Evolutionary conservation across 1,284 basidiomycete genomes (phyloP).

Genomic region (Violaceomyces palustris): DNA sequence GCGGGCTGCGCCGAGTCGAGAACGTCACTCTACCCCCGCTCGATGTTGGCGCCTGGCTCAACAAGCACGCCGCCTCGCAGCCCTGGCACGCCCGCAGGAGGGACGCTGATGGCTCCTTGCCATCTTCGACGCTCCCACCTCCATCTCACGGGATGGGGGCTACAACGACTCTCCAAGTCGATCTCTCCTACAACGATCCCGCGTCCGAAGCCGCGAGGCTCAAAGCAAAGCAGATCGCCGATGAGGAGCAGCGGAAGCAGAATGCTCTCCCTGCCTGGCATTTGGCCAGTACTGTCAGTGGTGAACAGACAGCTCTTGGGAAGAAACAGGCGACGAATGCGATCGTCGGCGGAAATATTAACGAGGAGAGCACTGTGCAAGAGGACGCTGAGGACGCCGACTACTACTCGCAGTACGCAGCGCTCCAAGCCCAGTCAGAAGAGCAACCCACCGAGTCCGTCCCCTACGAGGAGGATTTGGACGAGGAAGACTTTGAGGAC

Average conservation of each 20-base stretch:
- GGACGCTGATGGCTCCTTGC: constrained; percentile 5
- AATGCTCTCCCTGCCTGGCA: constrained; percentile 91
- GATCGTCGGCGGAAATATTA: constrained; percentile 11
- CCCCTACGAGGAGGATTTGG: constrained; percentile 8
- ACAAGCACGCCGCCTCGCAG: constrained; percentile 37
- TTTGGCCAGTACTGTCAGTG: constrained; percentile 86
- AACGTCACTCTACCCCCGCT: constrained; percentile 64
- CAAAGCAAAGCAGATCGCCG: constrained; percentile 39
- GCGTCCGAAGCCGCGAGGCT: constrained; percentile 55
- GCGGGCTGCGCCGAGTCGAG: constrained; percentile 81
- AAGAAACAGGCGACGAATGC: constrained; percentile 24
- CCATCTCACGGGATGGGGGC: constrained; percentile 19
- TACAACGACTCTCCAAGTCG: constrained; percentile 32
- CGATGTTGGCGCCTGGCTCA: constrained; percentile 61
- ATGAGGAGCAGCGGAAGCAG: constrained; percentile 61
- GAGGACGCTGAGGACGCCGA: constrained; percentile 37
- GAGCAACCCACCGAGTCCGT: constrained; percentile 25
- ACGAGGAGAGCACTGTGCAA: constrained; percentile 19
- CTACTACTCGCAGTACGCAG: constrained; percentile 47
- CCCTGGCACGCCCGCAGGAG: constrained; percentile 25
- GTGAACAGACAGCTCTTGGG: constrained; percentile 80
- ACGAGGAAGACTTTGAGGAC: constrained; percentile 28
- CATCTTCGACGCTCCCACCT: constrained; percentile 8
- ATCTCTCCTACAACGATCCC: constrained; percentile 42
- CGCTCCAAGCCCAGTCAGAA: constrained; percentile 28